Percentiles rank a stretch among this genome's conserved stretches.
Evolutionary conservation across 805 yeast genomes (phyloP).

Genomic region (Candida mattraensis): DNA sequence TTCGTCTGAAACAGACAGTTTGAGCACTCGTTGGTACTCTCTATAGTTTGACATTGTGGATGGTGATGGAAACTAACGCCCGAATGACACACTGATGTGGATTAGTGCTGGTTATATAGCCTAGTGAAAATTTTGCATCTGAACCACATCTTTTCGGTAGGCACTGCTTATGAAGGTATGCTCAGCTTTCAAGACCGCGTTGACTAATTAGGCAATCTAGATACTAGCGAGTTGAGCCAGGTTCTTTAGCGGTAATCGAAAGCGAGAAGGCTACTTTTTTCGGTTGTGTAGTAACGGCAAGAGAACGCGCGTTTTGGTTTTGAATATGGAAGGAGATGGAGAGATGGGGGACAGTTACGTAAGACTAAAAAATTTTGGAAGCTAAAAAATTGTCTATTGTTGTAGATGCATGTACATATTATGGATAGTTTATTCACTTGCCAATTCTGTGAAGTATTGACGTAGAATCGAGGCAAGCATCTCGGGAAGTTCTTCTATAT

Average conservation of each 20-base stretch:
- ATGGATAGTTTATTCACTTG: no score
- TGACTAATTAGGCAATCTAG: conserved; percentile 15
- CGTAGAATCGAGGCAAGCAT: conserved; percentile 86
- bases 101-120: no score
- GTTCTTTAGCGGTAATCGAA: conserved; percentile 1
- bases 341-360: background rate
- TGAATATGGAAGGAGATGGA: conserved; percentile 3
- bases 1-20: conserved; percentile 13
- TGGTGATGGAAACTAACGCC: conserved; percentile 7
- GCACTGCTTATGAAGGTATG: conserved; percentile 1
- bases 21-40: conserved; percentile 34
- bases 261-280: no score
- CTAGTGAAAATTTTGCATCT: no score
- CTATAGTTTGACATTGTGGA: conserved; percentile 31
- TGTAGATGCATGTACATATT: no score
- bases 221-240: conserved; percentile 4
- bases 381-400: conserved; percentile 1
- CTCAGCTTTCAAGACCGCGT: conserved; percentile 17
- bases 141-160: no score
- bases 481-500: conserved; percentile 86
- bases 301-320: background rate
- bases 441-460: conserved; percentile 83
- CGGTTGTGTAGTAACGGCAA: no score
- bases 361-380: conserved; percentile 2
- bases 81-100: no score